Evolutionary conservation across 495 filamentous ascomycete genomes (phyloP), one percentile per base, ranked within the genome.

Genomic region (Penicillium chermesinum): DNA sequence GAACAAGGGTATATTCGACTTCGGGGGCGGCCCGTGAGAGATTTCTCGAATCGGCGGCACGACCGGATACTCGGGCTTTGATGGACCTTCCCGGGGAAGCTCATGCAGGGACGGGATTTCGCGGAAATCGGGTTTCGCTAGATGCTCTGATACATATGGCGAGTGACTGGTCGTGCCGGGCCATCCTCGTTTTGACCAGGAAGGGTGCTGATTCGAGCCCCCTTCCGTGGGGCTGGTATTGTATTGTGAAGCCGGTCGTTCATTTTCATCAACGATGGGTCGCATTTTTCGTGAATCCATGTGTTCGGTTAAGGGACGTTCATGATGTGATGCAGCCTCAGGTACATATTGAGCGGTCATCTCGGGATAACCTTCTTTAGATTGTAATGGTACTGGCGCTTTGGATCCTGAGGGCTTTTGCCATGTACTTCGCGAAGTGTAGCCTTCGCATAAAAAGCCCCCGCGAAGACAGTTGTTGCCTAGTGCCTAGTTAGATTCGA

Each of bases 361-460:
- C 58, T 82, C 63, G 54, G 80, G 47, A 69, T 85, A 80, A 56
- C 84, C 72, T 52, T 89, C 87, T 69, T 93, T 95, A 7, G 89
- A 91, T 64, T 94, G 88, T 19, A 95, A 77, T 36, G 83, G 89
- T 52, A 94, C 75, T 33, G 88, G 86, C 3, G 79, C 52, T 54
- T 81, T 83, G 33, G 71, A 51, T 55, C 59, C 82, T 61, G 69
- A 77, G 15, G 78, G 77, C 60, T 84, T 84, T 48, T 82, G 77
- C 87, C 86, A 91, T 65, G 73, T 81, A 57, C 69, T 85, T 70
- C 78, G 83, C 49, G 78, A 84, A 57, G 85, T 85, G 67, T 98
- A 98, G n/a, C 93, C 93, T 58, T 89, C 87, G 62, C 93, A 98
- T 18, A 89, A 73, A 65, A 96, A 96, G 10, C 89, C 89, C 37